These are phyloP conservation scores for Chaetomium fimeti DNA, from an alignment of 495 filamentous ascomycete species.

Conservation along the genomic window DNA sequence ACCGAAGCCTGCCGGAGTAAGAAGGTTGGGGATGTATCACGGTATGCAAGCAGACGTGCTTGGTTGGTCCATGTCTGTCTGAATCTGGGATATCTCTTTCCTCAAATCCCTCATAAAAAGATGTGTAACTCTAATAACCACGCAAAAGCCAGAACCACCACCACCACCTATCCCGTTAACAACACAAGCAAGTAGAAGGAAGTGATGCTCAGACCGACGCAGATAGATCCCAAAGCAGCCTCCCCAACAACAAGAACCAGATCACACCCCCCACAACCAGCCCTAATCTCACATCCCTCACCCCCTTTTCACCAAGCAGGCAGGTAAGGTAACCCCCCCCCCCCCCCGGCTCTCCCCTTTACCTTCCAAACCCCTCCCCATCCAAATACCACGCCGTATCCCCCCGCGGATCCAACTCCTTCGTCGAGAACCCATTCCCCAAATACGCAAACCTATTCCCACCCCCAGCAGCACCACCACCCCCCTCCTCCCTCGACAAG, in stretches of 20 bases:
- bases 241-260: too few relatives aligned
- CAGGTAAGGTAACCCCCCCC: too few relatives aligned
- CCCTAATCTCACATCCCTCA: not conserved
- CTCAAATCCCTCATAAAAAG: too few relatives aligned
- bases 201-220: not conserved
- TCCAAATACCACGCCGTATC: slow-evolving; percentile 50
- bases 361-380: slow-evolving; percentile 12
- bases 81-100: too few relatives aligned
- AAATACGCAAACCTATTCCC: slow-evolving; percentile 49
- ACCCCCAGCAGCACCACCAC: slow-evolving; percentile 19
- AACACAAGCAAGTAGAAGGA: too few relatives aligned
- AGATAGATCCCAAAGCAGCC: not conserved
- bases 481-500: slow-evolving; percentile 22
- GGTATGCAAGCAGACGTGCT: too few relatives aligned
- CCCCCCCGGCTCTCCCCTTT: not conserved
- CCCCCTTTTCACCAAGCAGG: not conserved
- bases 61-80: too few relatives aligned
- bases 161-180: too few relatives aligned
- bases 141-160: too few relatives aligned
- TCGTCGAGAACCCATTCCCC: slow-evolving; percentile 46
- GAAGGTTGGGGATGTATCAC: too few relatives aligned
- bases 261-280: not conserved
- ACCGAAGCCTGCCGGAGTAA: too few relatives aligned
- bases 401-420: slow-evolving; percentile 39
- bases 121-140: too few relatives aligned